A percentile compares a stretch with the other conserved stretches of the same genome.
Evolutionary conservation across 1,139 yeast genomes (phyloP).

Genomic region (Hyphopichia wangnamkhiaoensis): DNA sequence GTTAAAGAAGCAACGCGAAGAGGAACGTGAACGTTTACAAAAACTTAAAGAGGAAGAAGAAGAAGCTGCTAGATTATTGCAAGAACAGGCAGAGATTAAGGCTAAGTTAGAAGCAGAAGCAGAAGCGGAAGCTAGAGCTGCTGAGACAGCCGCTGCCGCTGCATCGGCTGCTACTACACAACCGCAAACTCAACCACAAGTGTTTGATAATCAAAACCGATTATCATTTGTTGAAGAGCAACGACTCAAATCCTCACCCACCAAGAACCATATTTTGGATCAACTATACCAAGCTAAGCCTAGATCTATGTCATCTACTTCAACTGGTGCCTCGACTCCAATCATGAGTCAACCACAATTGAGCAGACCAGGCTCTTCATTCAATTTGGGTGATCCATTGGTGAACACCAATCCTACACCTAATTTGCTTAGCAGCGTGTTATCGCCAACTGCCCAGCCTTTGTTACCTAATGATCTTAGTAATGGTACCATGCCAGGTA

Average conservation of each 20-base stretch:
- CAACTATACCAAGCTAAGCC: conserved; percentile 38
- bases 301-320: conserved; percentile 20
- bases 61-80: conserved; percentile 29
- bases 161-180: conserved; percentile 9
- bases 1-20: conserved; percentile 44
- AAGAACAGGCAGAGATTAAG: conserved; percentile 31
- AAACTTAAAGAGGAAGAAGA: conserved; percentile 24
- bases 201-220: not conserved
- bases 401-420: conserved; percentile 3
- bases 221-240: not conserved
- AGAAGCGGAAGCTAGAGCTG: conserved; percentile 13
- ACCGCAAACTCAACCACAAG: not conserved
- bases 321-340: conserved; percentile 18
- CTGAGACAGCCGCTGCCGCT: conserved; percentile 1
- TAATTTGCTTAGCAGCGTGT: conserved; percentile 5
- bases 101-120: conserved; percentile 31
- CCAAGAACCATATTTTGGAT: conserved; percentile 33
- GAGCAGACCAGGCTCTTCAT: conserved; percentile 1
- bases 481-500: not conserved
- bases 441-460: not conserved
- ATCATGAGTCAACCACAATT: conserved; percentile 6
- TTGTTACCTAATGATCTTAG: not conserved
- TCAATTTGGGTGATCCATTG: conserved; percentile 6
- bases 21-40: conserved; percentile 24
- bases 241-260: conserved; percentile 12